Percentiles rank a stretch among this genome's conserved stretches.
Conservation (phyloP, 805 yeast species). For the Lachancea cidri region DNA sequence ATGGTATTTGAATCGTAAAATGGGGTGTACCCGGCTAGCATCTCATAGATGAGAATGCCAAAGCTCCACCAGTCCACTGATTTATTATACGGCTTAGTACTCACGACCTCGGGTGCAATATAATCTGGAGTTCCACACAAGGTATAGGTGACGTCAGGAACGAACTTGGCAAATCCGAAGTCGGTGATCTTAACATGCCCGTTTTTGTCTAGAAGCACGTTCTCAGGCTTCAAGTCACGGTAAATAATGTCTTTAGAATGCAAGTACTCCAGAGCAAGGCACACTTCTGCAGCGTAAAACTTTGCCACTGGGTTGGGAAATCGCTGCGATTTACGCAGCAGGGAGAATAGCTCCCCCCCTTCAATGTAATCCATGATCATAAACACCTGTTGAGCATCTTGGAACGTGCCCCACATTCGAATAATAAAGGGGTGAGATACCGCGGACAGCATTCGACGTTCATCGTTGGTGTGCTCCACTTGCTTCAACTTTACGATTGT, state of each 20-base stretch:
- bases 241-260: slow-evolving; percentile 83
- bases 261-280: slow-evolving; percentile 77
- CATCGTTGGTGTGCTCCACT: slow-evolving; percentile 94
- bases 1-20: slow-evolving; percentile 89
- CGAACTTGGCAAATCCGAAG: slow-evolving; percentile 93
- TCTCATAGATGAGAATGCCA: slow-evolving; percentile 86
- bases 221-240: slow-evolving; percentile 91
- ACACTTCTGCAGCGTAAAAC: slow-evolving; percentile 91
- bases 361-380: slow-evolving; percentile 97
- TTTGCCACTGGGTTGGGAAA: slow-evolving; percentile 96
- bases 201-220: slow-evolving; percentile 76
- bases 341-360: slow-evolving; percentile 88
- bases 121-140: slow-evolving; percentile 95
- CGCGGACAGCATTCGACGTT: slow-evolving; percentile 77
- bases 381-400: slow-evolving; percentile 75
- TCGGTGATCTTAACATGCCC: slow-evolving; percentile 92
- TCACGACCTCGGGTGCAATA: slow-evolving; percentile 93
- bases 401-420: slow-evolving; percentile 96
- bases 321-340: slow-evolving; percentile 80
- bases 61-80: slow-evolving; percentile 98
- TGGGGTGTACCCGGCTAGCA: slow-evolving; percentile 94
- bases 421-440: slow-evolving; percentile 89
- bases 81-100: slow-evolving; percentile 90
- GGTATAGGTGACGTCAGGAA: slow-evolving; percentile 86
- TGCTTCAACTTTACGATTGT: slow-evolving; percentile 91